Evolutionary conservation across 2,329 filamentous ascomycete species (phyloP).

Genomic region (Fusarium longipes): DNA sequence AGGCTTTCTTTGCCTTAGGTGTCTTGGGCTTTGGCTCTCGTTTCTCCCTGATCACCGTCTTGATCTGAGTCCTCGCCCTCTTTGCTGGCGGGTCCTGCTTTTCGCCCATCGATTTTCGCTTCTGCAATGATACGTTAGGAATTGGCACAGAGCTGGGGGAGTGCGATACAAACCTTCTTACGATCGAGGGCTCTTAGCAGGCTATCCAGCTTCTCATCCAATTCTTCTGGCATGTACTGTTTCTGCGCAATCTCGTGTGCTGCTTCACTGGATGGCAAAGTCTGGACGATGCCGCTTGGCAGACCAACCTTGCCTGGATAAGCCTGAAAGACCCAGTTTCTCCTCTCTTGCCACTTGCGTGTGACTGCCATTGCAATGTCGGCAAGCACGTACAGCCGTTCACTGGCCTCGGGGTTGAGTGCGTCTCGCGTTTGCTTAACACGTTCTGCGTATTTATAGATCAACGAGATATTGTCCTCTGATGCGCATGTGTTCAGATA

Average conservation of each 20-base stretch:
- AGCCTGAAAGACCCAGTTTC: conserved; percentile 86
- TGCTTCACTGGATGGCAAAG: conserved; percentile 78
- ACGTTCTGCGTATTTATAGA: conserved; percentile 91
- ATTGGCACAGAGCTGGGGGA: neutral
- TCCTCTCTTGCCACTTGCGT: conserved; percentile 85
- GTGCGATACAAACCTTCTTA: conserved; percentile 67
- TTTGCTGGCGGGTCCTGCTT: conserved; percentile 58
- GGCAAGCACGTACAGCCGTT: conserved; percentile 85
- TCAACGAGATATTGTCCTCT: conserved; percentile 86
- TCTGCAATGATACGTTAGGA: conserved; percentile 56
- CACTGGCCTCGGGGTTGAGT: conserved; percentile 73
- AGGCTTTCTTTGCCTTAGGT: conserved; percentile 51
- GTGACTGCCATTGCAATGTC: conserved; percentile 88
- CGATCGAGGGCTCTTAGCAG: conserved; percentile 73
- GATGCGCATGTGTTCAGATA: conserved; percentile 86
- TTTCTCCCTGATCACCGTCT: conserved; percentile 53
- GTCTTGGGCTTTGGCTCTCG: conserved; percentile 52
- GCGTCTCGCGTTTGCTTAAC: conserved; percentile 91
- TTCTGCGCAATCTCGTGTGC: conserved; percentile 89
- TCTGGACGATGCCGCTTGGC: conserved; percentile 80
- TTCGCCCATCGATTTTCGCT: conserved; percentile 67
- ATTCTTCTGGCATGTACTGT: conserved; percentile 81
- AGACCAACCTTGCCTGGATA: conserved; percentile 84
- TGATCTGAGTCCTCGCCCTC: conserved; percentile 52
- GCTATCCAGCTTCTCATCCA: conserved; percentile 81